Conservation (phyloP, 2,329 filamentous ascomycete species). For the Fusarium sarcochroum region DNA sequence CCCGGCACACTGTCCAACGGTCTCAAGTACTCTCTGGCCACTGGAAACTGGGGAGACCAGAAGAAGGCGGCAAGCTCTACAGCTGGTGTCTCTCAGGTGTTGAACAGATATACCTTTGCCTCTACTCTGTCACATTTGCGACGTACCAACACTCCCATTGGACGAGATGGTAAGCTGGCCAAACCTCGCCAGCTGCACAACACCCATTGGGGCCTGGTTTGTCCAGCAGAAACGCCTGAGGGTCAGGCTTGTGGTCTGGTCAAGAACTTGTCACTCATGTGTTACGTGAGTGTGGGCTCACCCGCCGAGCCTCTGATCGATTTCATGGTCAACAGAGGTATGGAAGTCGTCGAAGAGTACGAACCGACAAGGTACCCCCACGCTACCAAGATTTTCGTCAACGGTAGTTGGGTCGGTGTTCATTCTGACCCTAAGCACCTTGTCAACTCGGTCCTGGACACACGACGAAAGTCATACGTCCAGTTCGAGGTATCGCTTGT, state of each 20-base stretch:
- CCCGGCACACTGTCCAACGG: constrained; percentile 92
- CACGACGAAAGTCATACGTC: constrained; percentile 85
- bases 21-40: constrained; percentile 95
- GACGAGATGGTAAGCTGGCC: constrained; percentile 96
- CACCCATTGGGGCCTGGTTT: constrained; percentile 99
- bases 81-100: constrained; percentile 96
- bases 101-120: constrained; percentile 97
- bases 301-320: constrained; percentile 92
- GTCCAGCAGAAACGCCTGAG: constrained; percentile 96
- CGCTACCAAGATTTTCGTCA: constrained; percentile 97
- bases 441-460: constrained; percentile 81
- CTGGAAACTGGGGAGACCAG: constrained; percentile 99
- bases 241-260: constrained; percentile 98
- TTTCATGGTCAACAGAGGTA: constrained; percentile 89
- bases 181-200: constrained; percentile 94
- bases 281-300: constrained; percentile 95
- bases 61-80: constrained; percentile 97
- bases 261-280: constrained; percentile 98
- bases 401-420: constrained; percentile 97
- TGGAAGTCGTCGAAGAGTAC: constrained; percentile 98
- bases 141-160: constrained; percentile 95
- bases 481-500: constrained; percentile 95
- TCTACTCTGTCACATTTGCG: constrained; percentile 97
- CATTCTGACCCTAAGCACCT: constrained; percentile 90
- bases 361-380: constrained; percentile 87